Conservation (phyloP, 2,329 filamentous ascomycete species). For the Fusarium heterosporum region DNA sequence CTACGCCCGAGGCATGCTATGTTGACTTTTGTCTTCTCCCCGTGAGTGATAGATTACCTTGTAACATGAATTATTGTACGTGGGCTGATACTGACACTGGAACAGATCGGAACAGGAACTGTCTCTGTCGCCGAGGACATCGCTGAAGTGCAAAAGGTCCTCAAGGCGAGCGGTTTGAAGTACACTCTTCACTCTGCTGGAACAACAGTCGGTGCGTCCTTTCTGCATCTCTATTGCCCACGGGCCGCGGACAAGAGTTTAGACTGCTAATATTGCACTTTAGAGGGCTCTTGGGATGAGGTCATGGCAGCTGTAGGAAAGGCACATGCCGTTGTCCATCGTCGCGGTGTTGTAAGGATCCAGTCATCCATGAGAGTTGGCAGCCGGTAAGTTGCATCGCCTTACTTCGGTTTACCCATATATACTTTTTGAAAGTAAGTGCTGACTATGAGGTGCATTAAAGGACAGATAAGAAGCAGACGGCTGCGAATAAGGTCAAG, state of each 20-base stretch:
- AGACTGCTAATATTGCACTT: background rate
- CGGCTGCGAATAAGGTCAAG: slow-evolving; percentile 82
- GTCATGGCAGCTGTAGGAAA: slow-evolving; percentile 89
- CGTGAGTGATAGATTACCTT: slow-evolving; percentile 57
- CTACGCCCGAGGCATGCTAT: slow-evolving; percentile 80
- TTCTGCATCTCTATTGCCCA: background rate
- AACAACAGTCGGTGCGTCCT: slow-evolving; percentile 83
- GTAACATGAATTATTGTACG: background rate
- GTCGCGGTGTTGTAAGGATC: slow-evolving; percentile 81
- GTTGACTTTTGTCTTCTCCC: slow-evolving; percentile 95
- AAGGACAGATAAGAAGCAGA: slow-evolving; percentile 88
- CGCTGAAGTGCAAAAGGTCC: slow-evolving; percentile 86
- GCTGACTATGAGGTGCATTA: slow-evolving; percentile 1
- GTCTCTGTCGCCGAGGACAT: slow-evolving; percentile 85
- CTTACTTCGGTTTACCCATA: background rate
- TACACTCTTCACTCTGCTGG: slow-evolving; percentile 95
- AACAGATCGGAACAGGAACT: slow-evolving; percentile 80
- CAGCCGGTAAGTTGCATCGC: slow-evolving; percentile 69
- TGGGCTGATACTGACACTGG: slow-evolving; percentile 11
- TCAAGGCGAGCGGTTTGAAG: slow-evolving; percentile 82
- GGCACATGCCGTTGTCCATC: slow-evolving; percentile 81
- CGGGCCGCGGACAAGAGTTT: background rate
- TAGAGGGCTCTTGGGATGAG: slow-evolving; percentile 91
- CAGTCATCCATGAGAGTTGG: slow-evolving; percentile 91
- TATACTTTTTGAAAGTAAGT: background rate